Base-by-base conservation (phyloP, 257 asterid genomes). In the Rubia yunnanensis region DNA sequence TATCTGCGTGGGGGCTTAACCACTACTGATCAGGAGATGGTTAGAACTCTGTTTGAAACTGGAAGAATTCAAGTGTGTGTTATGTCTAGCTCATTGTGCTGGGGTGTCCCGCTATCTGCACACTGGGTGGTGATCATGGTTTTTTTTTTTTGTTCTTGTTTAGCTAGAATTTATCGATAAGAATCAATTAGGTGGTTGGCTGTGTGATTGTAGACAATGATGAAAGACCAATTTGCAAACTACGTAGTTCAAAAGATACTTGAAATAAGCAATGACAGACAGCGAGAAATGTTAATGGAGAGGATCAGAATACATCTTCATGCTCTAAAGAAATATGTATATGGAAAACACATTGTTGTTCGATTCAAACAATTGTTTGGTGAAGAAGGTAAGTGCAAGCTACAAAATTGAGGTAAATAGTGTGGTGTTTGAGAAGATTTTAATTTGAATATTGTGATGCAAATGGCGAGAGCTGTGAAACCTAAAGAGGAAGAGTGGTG, bases 211-310 rank as follows among this genome's bases (percentile, higher is more conserved):
- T 65, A 89, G 95, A 63, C 74, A 31, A 89, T 89, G 97, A 89
- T 89, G 95, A 89, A 89, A 87, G 95, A 89, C 80, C 96, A 89
- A 78, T 89, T 83, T 72, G 92, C 96, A 22, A 89, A 89, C 74
- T 89, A 89, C 24, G 96, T 89, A 54, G 96, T 89, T 74, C 95
- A 89, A 74, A 89, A 86, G 83, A 82, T 89, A 69, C 87, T 89
- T n/a, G 94, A 89, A 10, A 87, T 83, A 60, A 75, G 92, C 80
- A 78, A 75, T 31, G 83, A 82, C 27, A 71, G 70, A 53, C 95
- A 85, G 75, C 76, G 83, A 55, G 86, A 79, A 57, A 69, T 68
- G 65, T 67, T 89, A 63, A 82, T 89, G 6, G 73, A 70, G n/a
- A 81, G 85, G 67, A 80, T 89, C 63, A 82, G 80, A 59, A 73